These are phyloP conservation scores for Populus trichocarpa DNA, from an alignment of 441 rosid genomes.

Conservation along the genomic window DNA sequence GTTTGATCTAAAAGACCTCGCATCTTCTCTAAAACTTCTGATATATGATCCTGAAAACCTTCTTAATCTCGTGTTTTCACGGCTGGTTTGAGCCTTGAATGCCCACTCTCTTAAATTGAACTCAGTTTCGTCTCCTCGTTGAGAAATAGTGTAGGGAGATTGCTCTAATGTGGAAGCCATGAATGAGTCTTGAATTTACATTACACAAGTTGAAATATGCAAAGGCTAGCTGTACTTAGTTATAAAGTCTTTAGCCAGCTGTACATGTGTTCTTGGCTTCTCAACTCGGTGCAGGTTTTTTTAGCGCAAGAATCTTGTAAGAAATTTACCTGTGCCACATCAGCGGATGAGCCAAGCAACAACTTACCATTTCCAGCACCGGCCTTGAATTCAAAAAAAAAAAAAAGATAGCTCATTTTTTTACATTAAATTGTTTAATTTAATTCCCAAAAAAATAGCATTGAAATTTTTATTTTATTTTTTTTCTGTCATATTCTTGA, in stretches of 20 bases:
- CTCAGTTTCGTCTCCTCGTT: conserved; percentile 43
- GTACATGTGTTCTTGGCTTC: not conserved
- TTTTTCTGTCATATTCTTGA: too few species aligned
- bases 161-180: conserved; percentile 38
- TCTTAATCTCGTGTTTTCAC: conserved; percentile 68
- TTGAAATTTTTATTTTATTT: too few species aligned
- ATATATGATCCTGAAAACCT: conserved; percentile 85
- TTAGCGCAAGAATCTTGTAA: not conserved
- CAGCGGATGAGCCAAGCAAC: not conserved
- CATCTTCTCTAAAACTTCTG: conserved; percentile 75
- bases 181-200: conserved; percentile 3
- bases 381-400: too few species aligned
- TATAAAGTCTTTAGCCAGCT: not conserved
- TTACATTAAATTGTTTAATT: too few species aligned
- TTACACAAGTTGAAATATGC: not conserved
- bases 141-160: conserved; percentile 19
- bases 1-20: conserved; percentile 58
- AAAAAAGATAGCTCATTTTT: too few species aligned
- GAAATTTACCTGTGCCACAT: not conserved
- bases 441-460: too few species aligned
- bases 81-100: conserved; percentile 49
- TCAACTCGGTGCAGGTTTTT: not conserved
- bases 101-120: conserved; percentile 69
- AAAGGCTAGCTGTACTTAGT: not conserved
- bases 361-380: too few species aligned